Conservation (phyloP, 805 yeast genomes). For the Yarrowia osloensis region DNA sequence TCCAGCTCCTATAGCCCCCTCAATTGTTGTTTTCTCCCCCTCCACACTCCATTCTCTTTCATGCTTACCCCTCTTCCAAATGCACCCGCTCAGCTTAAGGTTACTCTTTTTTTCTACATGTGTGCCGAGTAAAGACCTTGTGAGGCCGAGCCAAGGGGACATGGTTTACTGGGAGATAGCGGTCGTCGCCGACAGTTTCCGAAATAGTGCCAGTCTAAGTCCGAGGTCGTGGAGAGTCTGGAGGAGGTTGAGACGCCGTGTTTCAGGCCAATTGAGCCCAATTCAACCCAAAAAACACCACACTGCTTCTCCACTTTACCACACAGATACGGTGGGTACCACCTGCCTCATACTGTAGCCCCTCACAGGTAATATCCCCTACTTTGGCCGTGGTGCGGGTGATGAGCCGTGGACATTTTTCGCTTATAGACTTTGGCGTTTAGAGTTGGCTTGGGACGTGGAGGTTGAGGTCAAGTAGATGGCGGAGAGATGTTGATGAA, state of each 20-base stretch:
- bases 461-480: neutral
- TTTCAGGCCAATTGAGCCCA: neutral
- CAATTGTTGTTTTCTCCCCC: neutral
- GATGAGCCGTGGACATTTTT: slow-evolving; percentile 17
- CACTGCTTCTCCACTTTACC: too few relatives aligned
- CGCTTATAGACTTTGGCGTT: neutral
- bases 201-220: neutral
- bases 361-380: neutral
- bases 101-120: slow-evolving; percentile 4
- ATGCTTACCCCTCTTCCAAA: slow-evolving; percentile 28
- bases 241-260: neutral
- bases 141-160: slow-evolving; percentile 26
- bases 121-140: slow-evolving; percentile 20
- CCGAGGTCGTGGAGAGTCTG: neutral
- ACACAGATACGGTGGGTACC: neutral
- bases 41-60: neutral
- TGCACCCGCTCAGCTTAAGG: slow-evolving; percentile 16
- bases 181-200: slow-evolving; percentile 24
- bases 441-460: neutral
- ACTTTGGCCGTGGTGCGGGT: neutral
- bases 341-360: neutral
- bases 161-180: slow-evolving; percentile 23
- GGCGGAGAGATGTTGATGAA: neutral
- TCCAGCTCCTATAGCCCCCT: neutral
- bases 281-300: too few relatives aligned